Evolutionary conservation across 257 asterid genomes (phyloP).

Genomic region (Cruciata laevipes): DNA sequence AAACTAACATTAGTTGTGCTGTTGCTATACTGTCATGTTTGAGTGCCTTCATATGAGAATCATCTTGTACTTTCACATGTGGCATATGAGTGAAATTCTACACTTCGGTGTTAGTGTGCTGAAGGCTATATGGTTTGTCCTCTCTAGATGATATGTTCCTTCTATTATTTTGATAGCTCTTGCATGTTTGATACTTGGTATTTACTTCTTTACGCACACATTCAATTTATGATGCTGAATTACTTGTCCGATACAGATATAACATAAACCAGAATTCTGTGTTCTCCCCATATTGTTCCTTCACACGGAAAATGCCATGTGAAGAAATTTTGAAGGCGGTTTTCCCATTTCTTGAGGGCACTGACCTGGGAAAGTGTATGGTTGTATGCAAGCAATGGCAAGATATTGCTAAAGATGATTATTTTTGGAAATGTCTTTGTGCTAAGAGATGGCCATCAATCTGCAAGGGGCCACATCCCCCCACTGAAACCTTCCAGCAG

Average conservation of each 20-base stretch:
- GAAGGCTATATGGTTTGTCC: not conserved
- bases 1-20: not conserved
- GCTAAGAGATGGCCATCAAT: slow-evolving; percentile 86
- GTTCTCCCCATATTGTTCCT: slow-evolving; percentile 14
- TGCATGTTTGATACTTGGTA: not conserved
- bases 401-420: slow-evolving; percentile 71
- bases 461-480: slow-evolving; percentile 63
- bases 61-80: not conserved
- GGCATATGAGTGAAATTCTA: no score
- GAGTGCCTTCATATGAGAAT: not conserved
- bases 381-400: slow-evolving; percentile 75
- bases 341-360: slow-evolving; percentile 77
- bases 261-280: slow-evolving; percentile 2
- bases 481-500: slow-evolving; percentile 51
- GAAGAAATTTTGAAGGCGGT: slow-evolving; percentile 82
- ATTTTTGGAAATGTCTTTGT: slow-evolving; percentile 91
- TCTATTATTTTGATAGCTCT: not conserved
- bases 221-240: not conserved
- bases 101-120: not conserved
- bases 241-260: not conserved
- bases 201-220: not conserved
- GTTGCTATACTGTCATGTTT: not conserved
- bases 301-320: slow-evolving; percentile 35
- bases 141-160: not conserved
- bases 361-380: slow-evolving; percentile 76